Base-by-base conservation (phyloP, 2,329 filamentous ascomycete species). In the Fusarium concolor region DNA sequence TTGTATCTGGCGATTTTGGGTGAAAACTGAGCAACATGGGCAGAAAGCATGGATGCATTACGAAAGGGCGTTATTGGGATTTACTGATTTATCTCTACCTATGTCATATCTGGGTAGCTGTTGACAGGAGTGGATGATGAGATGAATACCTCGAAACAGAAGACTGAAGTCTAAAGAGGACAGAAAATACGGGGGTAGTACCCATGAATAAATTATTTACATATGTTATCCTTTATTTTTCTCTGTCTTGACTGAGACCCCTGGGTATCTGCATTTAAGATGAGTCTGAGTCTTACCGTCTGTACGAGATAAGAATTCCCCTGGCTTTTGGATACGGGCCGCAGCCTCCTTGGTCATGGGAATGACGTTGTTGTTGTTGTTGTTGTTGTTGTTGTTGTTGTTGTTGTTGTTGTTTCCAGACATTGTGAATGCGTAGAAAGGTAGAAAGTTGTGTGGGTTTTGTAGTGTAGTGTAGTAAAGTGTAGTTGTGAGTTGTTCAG, bases 51-150 rank as follows among this genome's bases (percentile, higher is more conserved):
- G 63, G 39, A 71, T 73, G 64, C 70, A 73, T 73, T 64, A 71
- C 46, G 68, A 68, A 67, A 56, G 59, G 72, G 72, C 71, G 71
- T 74, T 74, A 62, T 54, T 64, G 52, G 64, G 61, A 43, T 43
- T 50, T 55, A 43, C 46, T 47, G 43, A 56, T 62, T 62, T 56
- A 38, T 56, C 29, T 59, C 28, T 35, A 41, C 45, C 39, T 46
- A 29, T 68, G 45, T 35, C 17, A 56, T 44, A 47, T 24, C 43
- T 14, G 35, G 37, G 65, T 38, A 56, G 33, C 26, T 22, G 35
- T 35, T 42, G 31, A 47, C 20, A 26, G 33, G n/a, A n/a, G 37
- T 43, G 22, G 43, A 17, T 14, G 50, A 35, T 37, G 39, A 26
- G 14, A 60, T 28, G 55, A 53, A 61, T 46, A 59, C 28, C 51